Evolutionary conservation across 2,329 filamentous ascomycete species (phyloP).

Genomic region (Lasiodiplodia gonubiensis): DNA sequence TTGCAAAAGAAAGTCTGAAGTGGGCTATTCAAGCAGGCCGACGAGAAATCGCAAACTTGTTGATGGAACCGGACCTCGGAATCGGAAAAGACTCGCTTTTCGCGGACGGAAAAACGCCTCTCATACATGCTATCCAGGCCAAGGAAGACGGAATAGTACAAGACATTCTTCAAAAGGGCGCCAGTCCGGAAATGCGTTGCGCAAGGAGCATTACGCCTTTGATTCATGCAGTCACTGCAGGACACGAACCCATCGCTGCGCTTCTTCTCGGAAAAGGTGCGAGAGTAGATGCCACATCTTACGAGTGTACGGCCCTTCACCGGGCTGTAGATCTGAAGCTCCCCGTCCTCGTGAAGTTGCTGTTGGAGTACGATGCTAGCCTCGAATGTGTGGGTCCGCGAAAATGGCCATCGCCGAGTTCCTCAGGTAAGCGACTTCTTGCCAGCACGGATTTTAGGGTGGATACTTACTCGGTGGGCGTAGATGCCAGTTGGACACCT

Average conservation of each 20-base stretch:
- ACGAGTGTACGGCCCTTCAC: constrained; percentile 13
- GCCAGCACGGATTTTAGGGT: not conserved
- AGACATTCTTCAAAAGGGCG: constrained; percentile 14
- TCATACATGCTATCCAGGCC: constrained; percentile 20
- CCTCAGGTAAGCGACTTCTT: not conserved
- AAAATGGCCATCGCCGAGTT: constrained; percentile 14
- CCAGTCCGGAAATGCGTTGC: constrained; percentile 19
- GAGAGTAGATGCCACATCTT: constrained; percentile 9
- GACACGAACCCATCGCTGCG: constrained; percentile 16
- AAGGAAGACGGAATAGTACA: constrained; percentile 25
- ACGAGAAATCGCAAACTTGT: constrained; percentile 3
- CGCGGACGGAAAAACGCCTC: constrained; percentile 14
- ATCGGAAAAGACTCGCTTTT: constrained; percentile 20
- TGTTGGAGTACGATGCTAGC: constrained; percentile 19
- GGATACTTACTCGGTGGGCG: not conserved
- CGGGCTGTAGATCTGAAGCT: constrained; percentile 9
- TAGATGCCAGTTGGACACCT: constrained; percentile 22
- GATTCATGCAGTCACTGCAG: constrained; percentile 13
- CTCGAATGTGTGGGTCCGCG: constrained; percentile 17
- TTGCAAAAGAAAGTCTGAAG: constrained; percentile 17
- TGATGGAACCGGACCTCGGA: constrained; percentile 13
- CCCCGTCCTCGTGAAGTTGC: constrained; percentile 7
- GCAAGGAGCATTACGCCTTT: constrained; percentile 19
- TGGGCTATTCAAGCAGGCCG: constrained; percentile 9
- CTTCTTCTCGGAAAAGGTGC: constrained; percentile 18